Evolutionary conservation across 164 flowering plant species (phyloP).

Genomic region (Macadamia integrifolia): DNA sequence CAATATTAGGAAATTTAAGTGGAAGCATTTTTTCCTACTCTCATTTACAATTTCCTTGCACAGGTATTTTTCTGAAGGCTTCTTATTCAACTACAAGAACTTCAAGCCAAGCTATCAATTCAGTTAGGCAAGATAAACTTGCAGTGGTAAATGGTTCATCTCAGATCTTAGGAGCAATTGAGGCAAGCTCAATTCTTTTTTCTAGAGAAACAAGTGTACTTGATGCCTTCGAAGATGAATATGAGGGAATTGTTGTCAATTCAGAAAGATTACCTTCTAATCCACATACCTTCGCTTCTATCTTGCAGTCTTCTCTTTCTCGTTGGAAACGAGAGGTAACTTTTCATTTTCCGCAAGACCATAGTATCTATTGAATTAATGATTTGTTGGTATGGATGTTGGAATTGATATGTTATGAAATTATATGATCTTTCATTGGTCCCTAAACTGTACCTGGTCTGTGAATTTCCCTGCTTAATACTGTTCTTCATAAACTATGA

Average conservation of each 20-base stretch:
- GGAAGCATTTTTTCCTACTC: background rate
- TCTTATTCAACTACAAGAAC: slow-evolving; percentile 32
- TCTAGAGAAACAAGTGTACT: slow-evolving; percentile 30
- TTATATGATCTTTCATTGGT: background rate
- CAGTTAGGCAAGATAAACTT: slow-evolving; percentile 28
- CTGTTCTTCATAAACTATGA: too few relatives aligned
- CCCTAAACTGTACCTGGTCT: background rate
- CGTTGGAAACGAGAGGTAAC: slow-evolving; percentile 68
- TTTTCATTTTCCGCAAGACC: background rate
- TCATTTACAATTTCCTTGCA: slow-evolving; percentile 4
- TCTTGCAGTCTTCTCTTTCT: slow-evolving; percentile 53
- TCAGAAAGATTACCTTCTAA: slow-evolving; percentile 54
- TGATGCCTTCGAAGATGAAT: slow-evolving; percentile 61
- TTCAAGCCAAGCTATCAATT: slow-evolving; percentile 24
- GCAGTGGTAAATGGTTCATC: slow-evolving; percentile 20
- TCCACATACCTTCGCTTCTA: slow-evolving; percentile 43
- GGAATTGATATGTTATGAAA: too few relatives aligned
- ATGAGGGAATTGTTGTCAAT: slow-evolving; percentile 68
- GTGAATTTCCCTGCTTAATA: background rate
- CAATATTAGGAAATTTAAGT: background rate
- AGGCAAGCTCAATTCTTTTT: slow-evolving; percentile 19
- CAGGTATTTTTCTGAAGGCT: slow-evolving; percentile 40
- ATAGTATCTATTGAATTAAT: background rate
- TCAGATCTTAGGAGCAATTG: slow-evolving; percentile 36
- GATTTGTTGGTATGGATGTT: background rate